phyloP scores from a whole-genome alignment of 257 asterid genomes.

The Scutellaria galericulata region DNA sequence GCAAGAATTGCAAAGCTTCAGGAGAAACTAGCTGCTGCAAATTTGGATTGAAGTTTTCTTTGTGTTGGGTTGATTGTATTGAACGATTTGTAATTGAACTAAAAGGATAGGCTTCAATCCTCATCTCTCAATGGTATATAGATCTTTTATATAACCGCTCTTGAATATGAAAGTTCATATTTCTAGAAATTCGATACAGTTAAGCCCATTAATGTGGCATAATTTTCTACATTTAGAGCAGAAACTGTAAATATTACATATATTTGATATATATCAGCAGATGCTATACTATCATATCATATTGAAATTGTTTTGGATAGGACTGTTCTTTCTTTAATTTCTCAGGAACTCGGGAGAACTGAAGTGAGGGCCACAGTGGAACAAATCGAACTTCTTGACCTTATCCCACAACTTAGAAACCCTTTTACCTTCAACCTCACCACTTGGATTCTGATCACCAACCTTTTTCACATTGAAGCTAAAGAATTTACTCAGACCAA shows the following conservation, averaged over 20 bases:
- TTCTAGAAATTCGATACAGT: conserved; percentile 8
- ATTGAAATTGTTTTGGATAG: conserved; percentile 27
- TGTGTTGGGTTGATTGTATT: background rate
- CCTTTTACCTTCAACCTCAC: conserved; percentile 38
- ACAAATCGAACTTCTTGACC: conserved; percentile 75
- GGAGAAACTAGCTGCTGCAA: conserved; percentile 56
- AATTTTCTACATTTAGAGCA: conserved; percentile 30
- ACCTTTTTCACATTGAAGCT: conserved; percentile 46
- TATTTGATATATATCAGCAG: conserved; percentile 29
- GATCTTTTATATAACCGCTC: background rate
- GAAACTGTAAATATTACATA: conserved; percentile 29
- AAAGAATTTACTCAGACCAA: conserved; percentile 37
- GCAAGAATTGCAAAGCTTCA: conserved; percentile 67
- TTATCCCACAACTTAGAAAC: conserved; percentile 69
- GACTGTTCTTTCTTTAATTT: background rate
- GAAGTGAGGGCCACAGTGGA: conserved; percentile 62
- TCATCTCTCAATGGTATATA: background rate
- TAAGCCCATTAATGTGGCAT: conserved; percentile 9
- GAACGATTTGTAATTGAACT: conserved; percentile 6
- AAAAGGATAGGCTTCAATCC: background rate
- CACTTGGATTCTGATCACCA: conserved; percentile 35
- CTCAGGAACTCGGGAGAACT: conserved; percentile 47
- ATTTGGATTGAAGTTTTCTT: conserved; percentile 38
- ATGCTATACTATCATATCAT: conserved; percentile 25
- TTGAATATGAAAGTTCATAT: background rate